phyloP scores from a whole-genome alignment of 2,329 filamentous ascomycete species.

The Colletotrichum simmondsii region DNA sequence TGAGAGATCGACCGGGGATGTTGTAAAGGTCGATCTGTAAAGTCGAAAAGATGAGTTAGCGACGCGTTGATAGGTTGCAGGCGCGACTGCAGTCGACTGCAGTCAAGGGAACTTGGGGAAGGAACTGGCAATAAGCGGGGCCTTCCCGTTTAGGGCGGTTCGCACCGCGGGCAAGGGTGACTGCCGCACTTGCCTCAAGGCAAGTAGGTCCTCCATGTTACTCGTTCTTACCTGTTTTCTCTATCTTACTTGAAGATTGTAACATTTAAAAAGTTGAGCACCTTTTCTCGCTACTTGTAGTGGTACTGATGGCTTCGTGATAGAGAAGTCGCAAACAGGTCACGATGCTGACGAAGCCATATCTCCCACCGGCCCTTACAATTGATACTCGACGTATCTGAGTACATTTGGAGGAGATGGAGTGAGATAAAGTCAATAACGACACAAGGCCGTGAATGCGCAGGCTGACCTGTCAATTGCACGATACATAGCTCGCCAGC shows the following conservation, averaged over 20 bases:
- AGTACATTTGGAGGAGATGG: not conserved
- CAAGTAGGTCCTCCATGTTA: not conserved
- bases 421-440: not conserved
- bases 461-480: not conserved
- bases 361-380: not conserved
- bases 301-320: not conserved
- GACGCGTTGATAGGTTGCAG: constrained; percentile 19
- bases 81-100: not conserved
- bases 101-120: not conserved
- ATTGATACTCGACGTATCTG: too few relatives aligned
- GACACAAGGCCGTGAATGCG: not conserved
- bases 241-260: too few relatives aligned
- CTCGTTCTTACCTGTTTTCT: not conserved
- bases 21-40: not conserved
- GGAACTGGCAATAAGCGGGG: constrained; percentile 20
- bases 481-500: not conserved
- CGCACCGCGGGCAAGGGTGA: not conserved
- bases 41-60: not conserved
- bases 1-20: not conserved
- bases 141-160: not conserved
- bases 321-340: not conserved
- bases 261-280: too few relatives aligned
- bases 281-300: too few relatives aligned
- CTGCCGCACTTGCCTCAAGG: not conserved
- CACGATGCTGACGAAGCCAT: not conserved